phyloP scores from a whole-genome alignment of 495 filamentous ascomycete species.

The Apiosordaria backusii region DNA sequence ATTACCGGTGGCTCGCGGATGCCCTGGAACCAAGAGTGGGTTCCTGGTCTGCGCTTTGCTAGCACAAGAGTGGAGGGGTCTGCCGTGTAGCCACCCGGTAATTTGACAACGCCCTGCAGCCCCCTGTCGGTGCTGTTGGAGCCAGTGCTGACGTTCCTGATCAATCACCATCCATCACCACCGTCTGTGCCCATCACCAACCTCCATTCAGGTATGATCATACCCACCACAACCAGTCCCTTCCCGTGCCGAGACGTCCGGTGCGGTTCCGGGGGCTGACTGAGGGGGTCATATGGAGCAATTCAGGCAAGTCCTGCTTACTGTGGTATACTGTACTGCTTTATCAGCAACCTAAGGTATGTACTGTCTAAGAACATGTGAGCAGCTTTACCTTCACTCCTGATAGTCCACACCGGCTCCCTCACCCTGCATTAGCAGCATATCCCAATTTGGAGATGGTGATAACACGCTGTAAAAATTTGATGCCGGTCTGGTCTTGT shows the following conservation, averaged over 20 bases:
- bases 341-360: not conserved
- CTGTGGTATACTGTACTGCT: not conserved
- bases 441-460: not conserved
- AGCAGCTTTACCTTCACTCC: too few relatives aligned
- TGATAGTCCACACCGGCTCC: not conserved
- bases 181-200: not conserved
- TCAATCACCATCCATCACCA: not conserved
- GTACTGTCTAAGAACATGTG: too few relatives aligned
- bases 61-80: not conserved
- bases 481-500: not conserved
- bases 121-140: not conserved
- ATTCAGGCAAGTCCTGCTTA: too few relatives aligned
- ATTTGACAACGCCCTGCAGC: not conserved
- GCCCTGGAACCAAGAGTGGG: not conserved
- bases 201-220: not conserved
- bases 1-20: conserved; percentile 3
- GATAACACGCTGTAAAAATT: not conserved
- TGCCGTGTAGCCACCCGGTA: not conserved
- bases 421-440: not conserved
- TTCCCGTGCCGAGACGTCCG: conserved; percentile 10
- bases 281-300: not conserved
- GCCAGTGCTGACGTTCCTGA: not conserved
- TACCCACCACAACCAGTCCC: not conserved
- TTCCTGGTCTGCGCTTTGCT: not conserved
- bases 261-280: not conserved